Percentiles rank a stretch among this genome's conserved stretches.
phyloP scores from a whole-genome alignment of 768 basidiomycete species.

The Leccinum boreale region DNA sequence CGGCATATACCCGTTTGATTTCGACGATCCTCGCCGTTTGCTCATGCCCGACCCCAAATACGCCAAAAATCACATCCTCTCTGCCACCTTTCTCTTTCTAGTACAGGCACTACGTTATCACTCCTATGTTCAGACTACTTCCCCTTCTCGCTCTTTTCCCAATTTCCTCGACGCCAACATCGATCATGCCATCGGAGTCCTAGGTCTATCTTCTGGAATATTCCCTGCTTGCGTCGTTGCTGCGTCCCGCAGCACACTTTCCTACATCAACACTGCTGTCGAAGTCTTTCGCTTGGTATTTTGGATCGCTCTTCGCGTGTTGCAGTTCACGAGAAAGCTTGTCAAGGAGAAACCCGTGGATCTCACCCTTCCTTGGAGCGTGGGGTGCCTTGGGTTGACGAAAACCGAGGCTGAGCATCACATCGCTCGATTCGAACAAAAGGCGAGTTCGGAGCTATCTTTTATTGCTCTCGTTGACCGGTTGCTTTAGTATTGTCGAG shows the following conservation, averaged over 20 bases:
- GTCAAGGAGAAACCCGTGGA: slow-evolving; percentile 21
- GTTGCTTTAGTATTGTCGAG: slow-evolving; percentile 11
- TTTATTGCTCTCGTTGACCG: not conserved
- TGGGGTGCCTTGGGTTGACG: slow-evolving; percentile 38
- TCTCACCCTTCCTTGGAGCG: slow-evolving; percentile 40
- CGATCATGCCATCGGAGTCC: slow-evolving; percentile 35
- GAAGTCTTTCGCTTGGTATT: slow-evolving; percentile 50
- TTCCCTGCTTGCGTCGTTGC: slow-evolving; percentile 51
- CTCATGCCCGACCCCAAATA: slow-evolving; percentile 38
- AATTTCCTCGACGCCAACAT: slow-evolving; percentile 35
- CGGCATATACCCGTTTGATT: slow-evolving; percentile 45
- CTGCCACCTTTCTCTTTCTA: slow-evolving; percentile 46
- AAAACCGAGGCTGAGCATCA: slow-evolving; percentile 21
- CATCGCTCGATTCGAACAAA: slow-evolving; percentile 22
- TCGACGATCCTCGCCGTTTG: slow-evolving; percentile 37
- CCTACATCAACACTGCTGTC: slow-evolving; percentile 43
- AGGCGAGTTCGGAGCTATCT: slow-evolving; percentile 8
- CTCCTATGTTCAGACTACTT: slow-evolving; percentile 33
- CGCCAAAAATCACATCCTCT: slow-evolving; percentile 45
- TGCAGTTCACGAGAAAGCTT: slow-evolving; percentile 29
- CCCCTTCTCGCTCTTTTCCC: slow-evolving; percentile 19
- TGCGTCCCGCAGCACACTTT: slow-evolving; percentile 37
- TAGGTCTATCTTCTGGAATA: slow-evolving; percentile 59
- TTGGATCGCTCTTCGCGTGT: slow-evolving; percentile 48
- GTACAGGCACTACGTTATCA: slow-evolving; percentile 54